Evolutionary conservation across 257 asterid species (phyloP).

Genomic region (Solanum clarkiae): DNA sequence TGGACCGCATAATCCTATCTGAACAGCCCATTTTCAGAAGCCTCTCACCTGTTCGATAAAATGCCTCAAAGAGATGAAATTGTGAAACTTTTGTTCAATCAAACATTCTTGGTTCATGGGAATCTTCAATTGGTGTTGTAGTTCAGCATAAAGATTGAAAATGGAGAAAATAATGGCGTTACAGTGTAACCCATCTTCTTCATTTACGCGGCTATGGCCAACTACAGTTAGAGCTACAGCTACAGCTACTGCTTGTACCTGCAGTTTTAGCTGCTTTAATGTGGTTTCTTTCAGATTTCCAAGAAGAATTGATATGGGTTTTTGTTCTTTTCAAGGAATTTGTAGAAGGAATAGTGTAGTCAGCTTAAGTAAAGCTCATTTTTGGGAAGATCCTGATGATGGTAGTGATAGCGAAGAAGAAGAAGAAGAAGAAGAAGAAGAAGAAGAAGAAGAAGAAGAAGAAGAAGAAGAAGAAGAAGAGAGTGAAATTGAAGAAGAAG

Average conservation of each 20-base stretch:
- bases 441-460: conserved; percentile 13
- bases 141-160: not conserved
- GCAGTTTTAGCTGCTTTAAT: not conserved
- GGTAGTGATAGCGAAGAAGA: conserved; percentile 63
- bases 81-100: not conserved
- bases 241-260: not conserved
- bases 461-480: conserved; percentile 14
- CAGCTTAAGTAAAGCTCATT: not conserved
- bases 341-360: not conserved
- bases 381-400: conserved; percentile 74
- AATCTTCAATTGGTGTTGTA: not conserved
- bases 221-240: not conserved
- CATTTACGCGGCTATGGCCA: not conserved
- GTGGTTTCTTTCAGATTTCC: not conserved
- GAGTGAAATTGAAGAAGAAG: conserved; percentile 8
- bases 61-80: not conserved
- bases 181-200: not conserved
- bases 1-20: not conserved
- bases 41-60: not conserved
- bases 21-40: not conserved
- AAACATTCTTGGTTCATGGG: not conserved
- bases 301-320: not conserved
- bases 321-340: not conserved
- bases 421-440: conserved; percentile 25
- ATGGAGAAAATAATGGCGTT: not conserved